Evolutionary conservation across 208 protist species (phyloP), one percentile per base, ranked within the genome.

Genomic region (Leptomonas seymouri): DNA sequence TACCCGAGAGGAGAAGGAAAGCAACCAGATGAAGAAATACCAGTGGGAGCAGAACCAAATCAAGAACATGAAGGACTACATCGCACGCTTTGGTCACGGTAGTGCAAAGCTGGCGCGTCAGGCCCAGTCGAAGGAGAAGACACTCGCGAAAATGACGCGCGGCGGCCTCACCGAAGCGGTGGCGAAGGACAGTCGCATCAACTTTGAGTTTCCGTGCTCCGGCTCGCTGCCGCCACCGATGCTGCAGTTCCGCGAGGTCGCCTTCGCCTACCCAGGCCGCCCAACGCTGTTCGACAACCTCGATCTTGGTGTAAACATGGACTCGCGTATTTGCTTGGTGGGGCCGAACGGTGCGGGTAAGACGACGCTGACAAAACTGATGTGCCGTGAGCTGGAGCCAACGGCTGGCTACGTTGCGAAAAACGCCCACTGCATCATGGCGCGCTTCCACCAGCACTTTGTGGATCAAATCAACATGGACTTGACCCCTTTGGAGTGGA

Each of bases 301-400:
- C 64, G 89, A 99, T 44, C 90, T 99, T 55, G 94, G 95, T 50
- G 84, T 99, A 16, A 88, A 99, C 76, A 93, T 97, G 80, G 97
- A 98, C 67, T 97, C 84, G 2, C 91, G 98, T 66, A 98, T 99
- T 67, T 98, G 94, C 55, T 75, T 99, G 12, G 96, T 99, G 20
- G 98, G 98, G 34, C 94, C 97, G 44, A 99, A 99, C 82, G 98
- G 98, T 71, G 95, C 97, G 15, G 98, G 98, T 41, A 99, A 99
- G 81, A 97, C 95, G 18, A 99, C 98, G 8, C 81, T 99, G 55
- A 96, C 97, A 50, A 99, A 98, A 77, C 86, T 99, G 31, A 94
- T 98, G 91, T 93, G 86, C 80, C 93, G 94, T 55, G 95, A 98
- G 66, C 77, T 98, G 41, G 86, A 97, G 67, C 90, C 91, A 42